Evolutionary conservation across 1,284 basidiomycete species (phyloP).

Genomic region (Moniliophthora roreri): DNA sequence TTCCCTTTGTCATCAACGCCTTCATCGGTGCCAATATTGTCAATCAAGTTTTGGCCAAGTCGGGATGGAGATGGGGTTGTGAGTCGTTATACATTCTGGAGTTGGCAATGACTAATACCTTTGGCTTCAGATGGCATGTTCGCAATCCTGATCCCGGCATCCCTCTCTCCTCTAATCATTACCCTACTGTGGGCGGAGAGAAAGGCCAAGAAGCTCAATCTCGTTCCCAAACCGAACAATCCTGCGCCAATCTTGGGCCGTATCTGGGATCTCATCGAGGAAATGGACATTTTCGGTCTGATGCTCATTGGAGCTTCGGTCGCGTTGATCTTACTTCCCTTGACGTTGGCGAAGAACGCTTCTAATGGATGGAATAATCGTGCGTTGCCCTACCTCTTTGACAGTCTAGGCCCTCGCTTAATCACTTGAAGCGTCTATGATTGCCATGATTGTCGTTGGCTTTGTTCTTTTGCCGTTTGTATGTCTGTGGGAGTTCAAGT

Average conservation of each 20-base stretch:
- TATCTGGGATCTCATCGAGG: conserved; percentile 33
- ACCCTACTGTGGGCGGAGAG: conserved; percentile 73
- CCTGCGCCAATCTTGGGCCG: conserved; percentile 15
- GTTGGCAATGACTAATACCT: neutral
- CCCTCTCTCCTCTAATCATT: conserved; percentile 58
- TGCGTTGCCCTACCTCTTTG: conserved; percentile 21
- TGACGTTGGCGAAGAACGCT: conserved; percentile 53
- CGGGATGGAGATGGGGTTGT: conserved; percentile 79
- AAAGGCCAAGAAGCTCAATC: conserved; percentile 54
- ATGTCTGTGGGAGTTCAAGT: conserved; percentile 47
- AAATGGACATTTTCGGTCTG: conserved; percentile 71
- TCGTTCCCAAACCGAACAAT: conserved; percentile 26
- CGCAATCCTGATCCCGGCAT: conserved; percentile 55
- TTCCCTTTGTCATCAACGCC: conserved; percentile 68
- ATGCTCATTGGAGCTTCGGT: conserved; percentile 61
- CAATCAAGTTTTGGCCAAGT: conserved; percentile 51
- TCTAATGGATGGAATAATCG: conserved; percentile 45
- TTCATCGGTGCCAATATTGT: conserved; percentile 75
- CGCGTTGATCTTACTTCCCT: conserved; percentile 65
- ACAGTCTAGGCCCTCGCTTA: neutral
- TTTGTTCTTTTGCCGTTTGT: conserved; percentile 43
- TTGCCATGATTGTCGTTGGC: conserved; percentile 56
- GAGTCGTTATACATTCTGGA: conserved; percentile 22
- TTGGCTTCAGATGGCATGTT: conserved; percentile 61
- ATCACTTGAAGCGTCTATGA: conserved; percentile 44